Conservation (phyloP, 495 filamentous ascomycete genomes). For the Staphylotrichum tortipilum region DNA sequence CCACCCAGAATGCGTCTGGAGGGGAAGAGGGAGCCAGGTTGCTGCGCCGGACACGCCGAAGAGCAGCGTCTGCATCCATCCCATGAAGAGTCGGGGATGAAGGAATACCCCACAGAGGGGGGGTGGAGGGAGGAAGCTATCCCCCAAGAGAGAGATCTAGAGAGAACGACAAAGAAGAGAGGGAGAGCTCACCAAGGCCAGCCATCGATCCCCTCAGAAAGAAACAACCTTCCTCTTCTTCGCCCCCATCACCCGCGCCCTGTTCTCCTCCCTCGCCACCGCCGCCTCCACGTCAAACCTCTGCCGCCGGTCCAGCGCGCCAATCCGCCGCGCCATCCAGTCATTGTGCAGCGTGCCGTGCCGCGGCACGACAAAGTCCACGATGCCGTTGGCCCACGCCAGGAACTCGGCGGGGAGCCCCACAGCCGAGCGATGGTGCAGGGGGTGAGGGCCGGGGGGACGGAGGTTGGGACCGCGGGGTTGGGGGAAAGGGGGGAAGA, state of each 20-base stretch:
- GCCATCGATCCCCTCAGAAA: not conserved
- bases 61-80: too few relatives aligned
- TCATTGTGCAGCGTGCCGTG: not conserved
- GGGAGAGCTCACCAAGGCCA: too few relatives aligned
- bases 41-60: too few relatives aligned
- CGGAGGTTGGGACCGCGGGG: too few relatives aligned
- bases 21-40: too few relatives aligned
- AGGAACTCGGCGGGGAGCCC: not conserved
- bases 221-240: not conserved
- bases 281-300: conserved; percentile 1
- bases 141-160: too few relatives aligned
- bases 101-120: too few relatives aligned
- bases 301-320: not conserved
- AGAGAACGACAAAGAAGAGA: not conserved
- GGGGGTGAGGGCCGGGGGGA: too few relatives aligned
- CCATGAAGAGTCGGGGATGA: too few relatives aligned
- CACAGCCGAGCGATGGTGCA: too few relatives aligned
- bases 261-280: conserved; percentile 1
- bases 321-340: not conserved
- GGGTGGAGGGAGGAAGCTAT: too few relatives aligned
- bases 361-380: not conserved
- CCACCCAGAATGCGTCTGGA: too few relatives aligned
- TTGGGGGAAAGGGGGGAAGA: not conserved
- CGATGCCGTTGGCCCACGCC: not conserved
- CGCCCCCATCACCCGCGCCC: not conserved